These are phyloP conservation scores for Gossypium aridum DNA, from an alignment of 441 rosid genomes.

Conservation along the genomic window DNA sequence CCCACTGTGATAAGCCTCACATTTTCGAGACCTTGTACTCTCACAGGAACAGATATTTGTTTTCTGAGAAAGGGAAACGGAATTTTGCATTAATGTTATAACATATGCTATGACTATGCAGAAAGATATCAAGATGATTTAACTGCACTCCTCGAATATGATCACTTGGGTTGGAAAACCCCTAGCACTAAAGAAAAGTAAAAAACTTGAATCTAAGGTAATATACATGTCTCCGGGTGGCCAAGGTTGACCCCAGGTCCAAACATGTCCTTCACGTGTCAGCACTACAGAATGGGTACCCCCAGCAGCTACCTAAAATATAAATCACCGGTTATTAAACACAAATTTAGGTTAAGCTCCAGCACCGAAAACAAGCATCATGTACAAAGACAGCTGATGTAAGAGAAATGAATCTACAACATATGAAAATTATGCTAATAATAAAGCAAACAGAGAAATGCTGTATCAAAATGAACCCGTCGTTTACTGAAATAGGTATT, in stretches of 20 bases:
- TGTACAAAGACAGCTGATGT: background rate
- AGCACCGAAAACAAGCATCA: background rate
- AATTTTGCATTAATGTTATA: background rate
- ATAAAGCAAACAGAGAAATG: background rate
- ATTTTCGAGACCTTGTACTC: constrained; percentile 94
- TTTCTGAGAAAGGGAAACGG: constrained; percentile 43
- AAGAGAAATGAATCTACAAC: background rate
- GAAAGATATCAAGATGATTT: constrained; percentile 5
- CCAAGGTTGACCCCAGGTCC: constrained; percentile 99
- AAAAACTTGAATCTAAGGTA: constrained; percentile 1
- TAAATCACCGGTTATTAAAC: constrained; percentile 8
- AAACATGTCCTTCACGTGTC: constrained; percentile 81
- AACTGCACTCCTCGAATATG: background rate
- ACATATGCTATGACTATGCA: background rate
- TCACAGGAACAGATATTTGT: constrained; percentile 92
- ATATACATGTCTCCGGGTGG: constrained; percentile 99
- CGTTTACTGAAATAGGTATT: background rate
- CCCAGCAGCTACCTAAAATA: constrained; percentile 89
- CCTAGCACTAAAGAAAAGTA: background rate
- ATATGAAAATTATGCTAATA: background rate
- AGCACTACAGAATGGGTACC: constrained; percentile 98
- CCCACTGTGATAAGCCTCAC: constrained; percentile 90
- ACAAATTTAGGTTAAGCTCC: constrained; percentile 5
- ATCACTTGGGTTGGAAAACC: background rate
- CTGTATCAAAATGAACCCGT: background rate